Evolutionary conservation across 2,329 filamentous ascomycete species (phyloP).

Genomic region (Claviceps maximensis): DNA sequence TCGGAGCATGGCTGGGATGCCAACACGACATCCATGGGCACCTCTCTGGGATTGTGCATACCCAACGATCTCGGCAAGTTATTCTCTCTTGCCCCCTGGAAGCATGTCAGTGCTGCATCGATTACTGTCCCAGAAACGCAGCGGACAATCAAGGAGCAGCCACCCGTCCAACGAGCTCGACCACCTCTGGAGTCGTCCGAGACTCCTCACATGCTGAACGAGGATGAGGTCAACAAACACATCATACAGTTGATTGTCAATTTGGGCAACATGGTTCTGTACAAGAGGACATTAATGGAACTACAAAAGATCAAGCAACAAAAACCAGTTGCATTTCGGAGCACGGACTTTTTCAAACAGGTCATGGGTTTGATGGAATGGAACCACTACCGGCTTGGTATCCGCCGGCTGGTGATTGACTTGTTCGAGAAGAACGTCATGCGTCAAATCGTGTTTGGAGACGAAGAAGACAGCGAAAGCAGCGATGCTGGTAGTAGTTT

Average conservation of each 20-base stretch:
- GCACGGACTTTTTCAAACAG: slow-evolving; percentile 67
- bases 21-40: slow-evolving; percentile 69
- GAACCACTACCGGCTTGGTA: slow-evolving; percentile 77
- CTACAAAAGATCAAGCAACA: slow-evolving; percentile 66
- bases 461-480: slow-evolving; percentile 56
- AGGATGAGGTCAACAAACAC: slow-evolving; percentile 56
- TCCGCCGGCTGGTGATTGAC: slow-evolving; percentile 83
- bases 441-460: slow-evolving; percentile 66
- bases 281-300: slow-evolving; percentile 74
- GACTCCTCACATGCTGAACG: slow-evolving; percentile 34
- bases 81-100: slow-evolving; percentile 56
- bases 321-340: slow-evolving; percentile 61
- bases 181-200: slow-evolving; percentile 31
- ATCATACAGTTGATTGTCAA: slow-evolving; percentile 79
- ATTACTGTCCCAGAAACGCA: slow-evolving; percentile 38
- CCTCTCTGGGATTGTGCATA: slow-evolving; percentile 77
- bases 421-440: slow-evolving; percentile 87
- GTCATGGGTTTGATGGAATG: slow-evolving; percentile 75
- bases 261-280: slow-evolving; percentile 83
- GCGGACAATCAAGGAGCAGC: slow-evolving; percentile 34
- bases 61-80: slow-evolving; percentile 66
- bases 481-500: slow-evolving; percentile 38
- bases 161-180: slow-evolving; percentile 27
- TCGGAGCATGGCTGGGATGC: slow-evolving; percentile 88
- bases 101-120: slow-evolving; percentile 32